Base-by-base conservation (phyloP, 2,329 filamentous ascomycete genomes). In the Apiospora aurea region DNA sequence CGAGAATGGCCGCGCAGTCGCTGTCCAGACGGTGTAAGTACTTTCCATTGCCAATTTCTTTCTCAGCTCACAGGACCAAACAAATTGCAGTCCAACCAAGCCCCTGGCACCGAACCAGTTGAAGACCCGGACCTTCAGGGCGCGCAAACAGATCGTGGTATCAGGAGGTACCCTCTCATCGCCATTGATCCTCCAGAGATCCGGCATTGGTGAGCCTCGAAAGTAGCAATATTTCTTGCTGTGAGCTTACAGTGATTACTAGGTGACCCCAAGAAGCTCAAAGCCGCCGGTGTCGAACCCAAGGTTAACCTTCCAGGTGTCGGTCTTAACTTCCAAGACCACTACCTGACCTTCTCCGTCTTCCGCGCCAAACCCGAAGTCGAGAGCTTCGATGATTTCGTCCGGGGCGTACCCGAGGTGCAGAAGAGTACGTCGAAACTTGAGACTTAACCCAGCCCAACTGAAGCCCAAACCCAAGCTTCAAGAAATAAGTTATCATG, bases 301-400 rank as follows among this genome's bases (percentile, higher is more conserved):
- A 84, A 92, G 14, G 88, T 94, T 71, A 88, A 94, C 78, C 88
- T 94, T 26, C 92, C 92, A 0, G 92, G 92, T 75, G 92, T 94
- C 29, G 92, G 92, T 72, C 86, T 91, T 69, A 94, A 94, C 83
- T 94, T 94, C 87, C 92, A 94, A 80, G 92, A 93, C 79, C 92
- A 93, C 78, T 93, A 93, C 79, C 85, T 94, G 51, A 92, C 90
- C 2, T 94, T 94, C 80, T 88, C 91, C 0, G 87, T 89, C 2
- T 94, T 88, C 80, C 88, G 93, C 16, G 92, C 92, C 24, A 94
- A 93, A 83, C 92, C 92, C 7, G 89, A 91, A 6, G 90, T 90
- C 0, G 93, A 96, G 79, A 92, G 90, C 14, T 96, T 96, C 75
- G 93, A 95, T 77, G 93, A 95, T 80, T 95, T 95, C 78, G 87